Conservation (phyloP, 1,139 yeast genomes). For the Yamadazyma diospyri region DNA sequence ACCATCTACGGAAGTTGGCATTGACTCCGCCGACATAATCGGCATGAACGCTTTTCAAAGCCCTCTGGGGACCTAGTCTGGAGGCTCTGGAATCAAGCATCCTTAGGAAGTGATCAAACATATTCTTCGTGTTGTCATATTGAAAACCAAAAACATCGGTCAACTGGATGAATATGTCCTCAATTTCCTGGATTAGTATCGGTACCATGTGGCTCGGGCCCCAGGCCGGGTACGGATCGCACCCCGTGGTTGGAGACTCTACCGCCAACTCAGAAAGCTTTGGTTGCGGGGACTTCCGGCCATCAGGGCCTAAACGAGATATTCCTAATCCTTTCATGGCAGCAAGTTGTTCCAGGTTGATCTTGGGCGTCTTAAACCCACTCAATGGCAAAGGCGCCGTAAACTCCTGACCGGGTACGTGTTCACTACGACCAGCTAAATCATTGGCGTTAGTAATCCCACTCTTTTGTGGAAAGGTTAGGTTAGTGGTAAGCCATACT, state of each 20-base stretch:
- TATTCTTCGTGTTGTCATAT: slow-evolving; percentile 56
- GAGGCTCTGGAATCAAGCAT: slow-evolving; percentile 68
- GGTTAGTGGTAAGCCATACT: no score
- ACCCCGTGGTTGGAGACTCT: slow-evolving; percentile 19
- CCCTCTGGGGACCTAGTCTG: slow-evolving; percentile 53
- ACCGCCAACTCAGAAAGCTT: slow-evolving; percentile 12
- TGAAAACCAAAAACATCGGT: slow-evolving; percentile 67
- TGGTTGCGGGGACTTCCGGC: slow-evolving; percentile 34
- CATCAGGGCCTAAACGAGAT: slow-evolving; percentile 22
- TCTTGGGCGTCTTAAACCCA: slow-evolving; percentile 36
- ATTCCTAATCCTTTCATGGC: slow-evolving; percentile 23
- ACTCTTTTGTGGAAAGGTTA: no score
- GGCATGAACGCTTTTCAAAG: slow-evolving; percentile 61
- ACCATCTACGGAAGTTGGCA: slow-evolving; percentile 93
- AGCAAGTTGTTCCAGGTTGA: slow-evolving; percentile 18
- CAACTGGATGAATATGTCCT: slow-evolving; percentile 50
- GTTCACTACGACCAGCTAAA: slow-evolving; percentile 23
- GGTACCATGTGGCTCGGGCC: slow-evolving; percentile 41
- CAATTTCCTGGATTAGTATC: slow-evolving; percentile 53
- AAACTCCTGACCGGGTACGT: slow-evolving; percentile 11
- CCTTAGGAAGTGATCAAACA: slow-evolving; percentile 60
- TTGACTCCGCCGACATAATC: slow-evolving; percentile 88
- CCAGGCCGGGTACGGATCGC: slow-evolving; percentile 65
- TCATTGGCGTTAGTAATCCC: slow-evolving; percentile 1
- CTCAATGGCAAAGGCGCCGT: slow-evolving; percentile 38